Evolutionary conservation across 495 filamentous ascomycete genomes (phyloP).

Genomic region (Hyaloscypha finlandica): DNA sequence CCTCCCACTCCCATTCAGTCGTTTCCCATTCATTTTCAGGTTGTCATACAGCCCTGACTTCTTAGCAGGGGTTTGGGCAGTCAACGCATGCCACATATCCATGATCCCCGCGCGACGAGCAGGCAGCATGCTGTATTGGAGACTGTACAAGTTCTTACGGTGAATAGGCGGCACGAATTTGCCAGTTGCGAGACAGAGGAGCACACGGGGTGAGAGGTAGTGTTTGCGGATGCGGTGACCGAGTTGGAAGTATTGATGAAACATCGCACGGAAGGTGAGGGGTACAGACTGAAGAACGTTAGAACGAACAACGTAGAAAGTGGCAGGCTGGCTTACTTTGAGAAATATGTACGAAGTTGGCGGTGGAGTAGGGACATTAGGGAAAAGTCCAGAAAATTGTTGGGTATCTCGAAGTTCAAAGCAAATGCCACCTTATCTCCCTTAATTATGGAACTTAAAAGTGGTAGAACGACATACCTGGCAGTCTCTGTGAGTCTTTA

Average conservation of each 20-base stretch:
- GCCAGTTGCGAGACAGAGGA: constrained; percentile 85
- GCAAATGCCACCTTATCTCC: constrained; percentile 70
- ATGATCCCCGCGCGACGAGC: constrained; percentile 73
- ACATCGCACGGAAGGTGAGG: constrained; percentile 87
- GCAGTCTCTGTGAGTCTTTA: constrained; percentile 88
- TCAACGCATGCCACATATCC: constrained; percentile 84
- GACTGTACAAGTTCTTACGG: constrained; percentile 88
- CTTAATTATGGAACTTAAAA: constrained; percentile 10
- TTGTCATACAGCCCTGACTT: constrained; percentile 9
- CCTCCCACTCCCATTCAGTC: constrained; percentile 27
- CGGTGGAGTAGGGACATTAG: constrained; percentile 32
- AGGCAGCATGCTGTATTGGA: constrained; percentile 98
- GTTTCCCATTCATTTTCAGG: constrained; percentile 27
- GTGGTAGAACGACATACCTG: constrained; percentile 54
- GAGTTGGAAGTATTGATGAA: constrained; percentile 95
- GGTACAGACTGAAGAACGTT: constrained; percentile 69
- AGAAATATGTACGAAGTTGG: constrained; percentile 76
- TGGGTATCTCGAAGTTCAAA: constrained; percentile 85
- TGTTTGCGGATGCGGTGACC: constrained; percentile 90
- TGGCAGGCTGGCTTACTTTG: constrained; percentile 56
- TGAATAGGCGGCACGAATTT: constrained; percentile 91
- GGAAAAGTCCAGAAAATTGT: constrained; percentile 34
- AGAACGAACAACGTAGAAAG: neutral
- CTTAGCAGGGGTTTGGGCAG: constrained; percentile 33
- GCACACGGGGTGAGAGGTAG: constrained; percentile 85